These are phyloP conservation scores for Mrakia hoshinonis DNA, from an alignment of 768 basidiomycete genomes.

Conservation along the genomic window DNA sequence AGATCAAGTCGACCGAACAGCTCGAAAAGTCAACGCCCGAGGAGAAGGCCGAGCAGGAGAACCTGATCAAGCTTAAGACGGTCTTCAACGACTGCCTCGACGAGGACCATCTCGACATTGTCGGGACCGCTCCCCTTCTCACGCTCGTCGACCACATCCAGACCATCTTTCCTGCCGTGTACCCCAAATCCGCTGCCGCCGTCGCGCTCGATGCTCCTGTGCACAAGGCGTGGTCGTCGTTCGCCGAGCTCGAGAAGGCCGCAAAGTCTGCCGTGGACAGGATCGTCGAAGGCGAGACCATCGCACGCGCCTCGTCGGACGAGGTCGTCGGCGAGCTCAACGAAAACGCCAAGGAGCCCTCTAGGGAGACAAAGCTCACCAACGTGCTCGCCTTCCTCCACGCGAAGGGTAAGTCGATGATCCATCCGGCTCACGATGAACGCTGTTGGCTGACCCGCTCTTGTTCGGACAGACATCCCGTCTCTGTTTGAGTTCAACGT, in stretches of 20 bases:
- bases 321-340: slow-evolving; percentile 20
- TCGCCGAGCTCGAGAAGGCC: background rate
- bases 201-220: background rate
- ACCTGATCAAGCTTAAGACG: slow-evolving; percentile 42
- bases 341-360: slow-evolving; percentile 15
- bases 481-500: slow-evolving; percentile 15
- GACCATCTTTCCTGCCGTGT: slow-evolving; percentile 12
- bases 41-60: slow-evolving; percentile 50
- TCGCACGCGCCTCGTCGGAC: slow-evolving; percentile 38
- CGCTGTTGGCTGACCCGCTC: slow-evolving; percentile 1
- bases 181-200: slow-evolving; percentile 20
- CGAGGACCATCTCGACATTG: slow-evolving; percentile 61
- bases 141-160: slow-evolving; percentile 55
- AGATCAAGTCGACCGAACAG: slow-evolving; percentile 28
- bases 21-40: slow-evolving; percentile 38
- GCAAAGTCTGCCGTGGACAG: slow-evolving; percentile 1
- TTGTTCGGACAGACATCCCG: slow-evolving; percentile 7
- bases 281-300: background rate
- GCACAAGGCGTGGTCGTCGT: background rate
- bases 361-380: slow-evolving; percentile 52
- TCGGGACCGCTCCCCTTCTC: slow-evolving; percentile 63
- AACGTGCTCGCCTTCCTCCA: slow-evolving; percentile 77
- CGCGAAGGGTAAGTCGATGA: slow-evolving; percentile 56
- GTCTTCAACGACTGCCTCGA: slow-evolving; percentile 77
- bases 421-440: background rate